Base-by-base conservation (phyloP, 305 asterid genomes). In the Salvia sclarea region DNA sequence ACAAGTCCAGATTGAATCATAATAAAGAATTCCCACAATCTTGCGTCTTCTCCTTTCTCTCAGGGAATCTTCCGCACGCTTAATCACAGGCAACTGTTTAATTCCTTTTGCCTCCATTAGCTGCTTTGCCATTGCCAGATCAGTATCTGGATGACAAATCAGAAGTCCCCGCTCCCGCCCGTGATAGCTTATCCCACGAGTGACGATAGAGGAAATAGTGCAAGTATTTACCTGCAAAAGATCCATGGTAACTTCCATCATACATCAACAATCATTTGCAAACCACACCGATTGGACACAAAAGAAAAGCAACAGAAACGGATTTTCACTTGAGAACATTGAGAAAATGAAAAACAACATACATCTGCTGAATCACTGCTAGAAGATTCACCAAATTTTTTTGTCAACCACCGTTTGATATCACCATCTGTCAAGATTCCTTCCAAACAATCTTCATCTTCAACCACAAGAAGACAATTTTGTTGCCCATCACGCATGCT, bases 31-130 rank as follows among this genome's bases (percentile, higher is more conserved):
- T 70, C 86, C 96, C 64, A 76, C 75, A 69, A 83, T 44, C 73
- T 55, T 84, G 65, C 81, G 93, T 65, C 81, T 93, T 81, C 80
- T 94, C 78, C 85, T 58, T 74, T 87, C 95, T 79, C 84, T 85
- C 68, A 70, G 91, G 66, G 57, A 61, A 72, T 83, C 90, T 69
- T 82, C 86, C 16, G 79, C 80, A 13, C 90, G 96, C 64, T 79
- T 87, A 57, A 91, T 78, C 73, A 94, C 97, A 54, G 99, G 96
- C 79, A 94, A 79, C 73, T 87, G 99, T 49, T 86, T 89, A 70
- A 94, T 85, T 56, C 85, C 96, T 83, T 91, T 91, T 41, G 97
- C 99, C 80, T 91, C 99, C 96, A 91, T 89, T 44, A 94, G 86
- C 78, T 94, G 99, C 79, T 87, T 94, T 0, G 99, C 99, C 84